Base-by-base conservation (phyloP, 257 asterid species). In the Jacaranda copaia region DNA sequence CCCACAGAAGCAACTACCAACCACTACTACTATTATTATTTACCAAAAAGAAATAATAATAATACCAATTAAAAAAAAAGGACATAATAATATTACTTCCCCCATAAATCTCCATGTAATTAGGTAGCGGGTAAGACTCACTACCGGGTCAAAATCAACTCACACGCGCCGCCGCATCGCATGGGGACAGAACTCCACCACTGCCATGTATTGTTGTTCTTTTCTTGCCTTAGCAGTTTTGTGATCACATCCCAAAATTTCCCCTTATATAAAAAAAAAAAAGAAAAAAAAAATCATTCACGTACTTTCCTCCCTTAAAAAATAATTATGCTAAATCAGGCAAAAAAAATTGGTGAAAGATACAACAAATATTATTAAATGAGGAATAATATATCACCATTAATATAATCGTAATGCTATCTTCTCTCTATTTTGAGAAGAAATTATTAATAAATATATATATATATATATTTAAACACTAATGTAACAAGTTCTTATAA, bases 201-300 rank as follows among this genome's bases (percentile, higher is more conserved):
- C 6, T 8, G 51, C 60, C 32, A 39, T 13, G 2, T 25, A n/a
- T n/a, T n/a, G 32, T 32, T 61, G 59, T 79, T 58, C 76, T 59
- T 79, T 82, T 49, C 84, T 82, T 79, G 76, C 59, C 65, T 39
- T n/a, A n/a, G 61, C 77, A 48, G 73, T 57, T 74, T 71, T 18
- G 56, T 42, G 19, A 10, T 11, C 72, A 13, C 5, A 1, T n/a
- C 38, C 25, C 66, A 45, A 45, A 59, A 13, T 19, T 55, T 40
- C 16, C 36, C 8, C 39, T 35, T 38, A 49, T 5, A 40, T 40
- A 42, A 1, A 5, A 42, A 42, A 42, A 8, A 1, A 42, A 42
- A 42, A 42, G 4, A 5, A 5, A 42, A 42, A 8, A 73, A 8
- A 39, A 14, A 5, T 4, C 32, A 63, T 15, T 39, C 36, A 1